phyloP scores from a whole-genome alignment of 148 eudicot species.

The Camellia granthamiana region DNA sequence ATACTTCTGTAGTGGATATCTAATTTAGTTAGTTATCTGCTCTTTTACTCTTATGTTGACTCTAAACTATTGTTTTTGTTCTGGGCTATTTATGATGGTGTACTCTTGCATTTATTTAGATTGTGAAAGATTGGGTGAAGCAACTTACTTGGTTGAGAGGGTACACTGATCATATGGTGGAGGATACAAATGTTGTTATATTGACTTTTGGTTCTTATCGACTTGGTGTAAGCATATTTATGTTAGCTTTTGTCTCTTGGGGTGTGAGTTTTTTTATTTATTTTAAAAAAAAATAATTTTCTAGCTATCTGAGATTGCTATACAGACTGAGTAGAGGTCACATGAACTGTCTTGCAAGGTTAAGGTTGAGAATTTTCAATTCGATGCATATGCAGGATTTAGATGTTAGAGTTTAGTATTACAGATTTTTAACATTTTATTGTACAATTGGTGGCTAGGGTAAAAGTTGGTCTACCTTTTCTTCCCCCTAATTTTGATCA shows the following conservation, averaged over 20 bases:
- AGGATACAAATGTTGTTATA: conserved; percentile 81
- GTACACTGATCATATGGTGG: conserved; percentile 85
- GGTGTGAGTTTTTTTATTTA: background rate
- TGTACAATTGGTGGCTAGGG: background rate
- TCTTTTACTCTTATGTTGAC: background rate
- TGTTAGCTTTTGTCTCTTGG: no score
- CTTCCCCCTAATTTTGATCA: no score
- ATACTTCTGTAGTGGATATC: no score
- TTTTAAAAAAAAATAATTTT: background rate
- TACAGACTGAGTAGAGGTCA: no score
- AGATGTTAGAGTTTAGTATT: background rate
- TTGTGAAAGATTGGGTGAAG: conserved; percentile 87
- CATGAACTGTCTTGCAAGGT: no score
- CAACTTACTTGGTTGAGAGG: conserved; percentile 73
- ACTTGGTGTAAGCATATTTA: no score
- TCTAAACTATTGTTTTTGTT: background rate
- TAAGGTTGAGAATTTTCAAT: no score
- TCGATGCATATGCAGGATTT: background rate
- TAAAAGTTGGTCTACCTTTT: no score
- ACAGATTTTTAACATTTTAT: background rate
- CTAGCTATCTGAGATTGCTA: background rate
- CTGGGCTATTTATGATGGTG: background rate
- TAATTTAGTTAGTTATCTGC: background rate
- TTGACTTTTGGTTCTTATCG: conserved; percentile 56
- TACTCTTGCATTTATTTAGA: conserved; percentile 34